Base-by-base conservation (phyloP, 2,329 filamentous ascomycete genomes). In the Claviceps maximensis region DNA sequence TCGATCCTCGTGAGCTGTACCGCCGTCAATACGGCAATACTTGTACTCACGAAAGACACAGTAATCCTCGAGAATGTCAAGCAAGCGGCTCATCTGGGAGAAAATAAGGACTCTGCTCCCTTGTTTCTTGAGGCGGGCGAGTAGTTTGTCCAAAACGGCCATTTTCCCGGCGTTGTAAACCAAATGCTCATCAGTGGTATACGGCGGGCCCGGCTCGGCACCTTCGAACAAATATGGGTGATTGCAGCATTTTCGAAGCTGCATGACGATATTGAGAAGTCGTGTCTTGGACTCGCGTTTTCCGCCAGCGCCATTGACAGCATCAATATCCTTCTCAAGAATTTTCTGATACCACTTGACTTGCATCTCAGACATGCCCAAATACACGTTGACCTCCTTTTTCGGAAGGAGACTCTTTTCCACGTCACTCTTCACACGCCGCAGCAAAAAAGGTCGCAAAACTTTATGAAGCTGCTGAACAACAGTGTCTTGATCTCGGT, bases 331-430 rank as follows among this genome's bases (percentile, higher is more conserved):
- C 71, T 97, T 98, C 65, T 98, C 93, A 3, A 98, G 75, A 61
- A 98, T 98, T 73, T 96, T 97, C 69, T 95, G 87, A 66, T 98
- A 98, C 91, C 93, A 98, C 65, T 93, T 95, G 60, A 96, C 81
- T 68, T 98, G 93, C 93, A 98, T 98, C 54, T 96, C 90, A 1
- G 93, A 90, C 91, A 98, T 96, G 59, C 91, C 93, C 59, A 98
- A 85, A 65, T 97, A 98, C 29, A 98, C 71, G 59, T 98, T 98
- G 63, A 97, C 74, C 68, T 98, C 93, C 69, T 97, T 96, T 76
- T 98, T 98, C 2, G 93, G 93, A 51, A 97, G 71, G 56, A 98
- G 74, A 65, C 91, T 97, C 78, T 98, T 98, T 69, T 98, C 93
- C 4, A 98, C 93, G 67, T 98, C 93, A 58, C 83, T 87, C 77